Evolutionary conservation across 2,329 filamentous ascomycete genomes (phyloP), one percentile per base, ranked within the genome.

Genomic region (Penicillium sclerotiorum): DNA sequence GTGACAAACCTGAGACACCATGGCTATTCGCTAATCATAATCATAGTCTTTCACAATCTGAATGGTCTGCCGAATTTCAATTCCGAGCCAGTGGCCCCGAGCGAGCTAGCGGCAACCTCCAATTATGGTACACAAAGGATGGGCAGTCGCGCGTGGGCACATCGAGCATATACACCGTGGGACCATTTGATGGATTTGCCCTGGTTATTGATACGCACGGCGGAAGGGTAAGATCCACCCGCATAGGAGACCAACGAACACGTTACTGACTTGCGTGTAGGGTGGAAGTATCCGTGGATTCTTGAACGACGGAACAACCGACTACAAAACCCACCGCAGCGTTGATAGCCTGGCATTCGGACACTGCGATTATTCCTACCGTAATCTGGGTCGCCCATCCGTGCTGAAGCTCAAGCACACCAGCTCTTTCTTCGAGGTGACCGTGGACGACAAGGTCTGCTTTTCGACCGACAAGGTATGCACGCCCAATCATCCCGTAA

Each of bases 291-390:
- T 99, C 57, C 83, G 94, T 51, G 94, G 89, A 15, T 99, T 97
- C 77, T 76, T 99, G 58, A 99, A 97, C 74, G 94, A 97, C 70
- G 93, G 92, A 41, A 83, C 78, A 30, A 85, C 82, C 59, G 89
- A 95, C 70, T 96, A 87, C 77, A 86, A 85, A 65, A 79, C 80
- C 49, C 87, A 92, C 61, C 80, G 84, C 59, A 87, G 83, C 62
- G 84, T 96, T 13, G 92, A 96, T 73, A 85, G 83, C 60, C 80
- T 96, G 45, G 89, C 93, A 13, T 99, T 99, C 69, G 94, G 91
- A 12, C 90, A 96, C 73, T 99, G 94, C 78, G 83, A 87, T 64
- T 94, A 94, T 70, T 73, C 84, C 38, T 99, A 96, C 78, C 88
- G 94, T 60, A 99, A 99, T 73, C 80, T 95, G 18, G 94, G 94